These are phyloP conservation scores for Suillus subalutaceus DNA, from an alignment of 768 basidiomycete genomes.

Conservation along the genomic window DNA sequence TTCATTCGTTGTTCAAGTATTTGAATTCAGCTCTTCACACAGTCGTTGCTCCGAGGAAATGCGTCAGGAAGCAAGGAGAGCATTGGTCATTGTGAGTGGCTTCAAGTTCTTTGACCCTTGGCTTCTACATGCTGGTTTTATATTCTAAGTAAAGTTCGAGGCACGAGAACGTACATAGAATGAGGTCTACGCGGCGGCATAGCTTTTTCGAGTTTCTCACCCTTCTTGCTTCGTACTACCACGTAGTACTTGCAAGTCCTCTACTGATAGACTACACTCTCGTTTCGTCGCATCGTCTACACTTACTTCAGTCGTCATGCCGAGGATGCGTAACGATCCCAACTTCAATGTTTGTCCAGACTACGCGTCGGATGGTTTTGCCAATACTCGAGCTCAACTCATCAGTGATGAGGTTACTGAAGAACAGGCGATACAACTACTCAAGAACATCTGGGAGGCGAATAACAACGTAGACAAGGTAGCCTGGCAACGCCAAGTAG, in stretches of 20 bases:
- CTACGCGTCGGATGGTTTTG: background rate
- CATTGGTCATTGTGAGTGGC: no score
- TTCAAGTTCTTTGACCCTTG: no score
- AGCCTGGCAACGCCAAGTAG: background rate
- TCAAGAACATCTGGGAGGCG: background rate
- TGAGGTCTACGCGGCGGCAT: background rate
- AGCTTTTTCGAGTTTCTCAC: no score
- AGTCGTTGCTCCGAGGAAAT: no score
- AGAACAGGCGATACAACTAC: background rate
- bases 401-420: background rate
- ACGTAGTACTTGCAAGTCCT: background rate
- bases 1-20: no score
- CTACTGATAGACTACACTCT: background rate
- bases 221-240: no score
- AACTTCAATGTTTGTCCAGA: background rate
- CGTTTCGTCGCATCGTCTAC: background rate
- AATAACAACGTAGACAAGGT: background rate
- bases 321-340: background rate
- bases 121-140: no score
- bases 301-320: background rate
- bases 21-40: no score
- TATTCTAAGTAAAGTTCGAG: slow-evolving; percentile 56
- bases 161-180: slow-evolving; percentile 56
- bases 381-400: background rate
- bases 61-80: no score